These are phyloP conservation scores for Populus alba DNA, from an alignment of 345 rosid species.

Conservation along the genomic window DNA sequence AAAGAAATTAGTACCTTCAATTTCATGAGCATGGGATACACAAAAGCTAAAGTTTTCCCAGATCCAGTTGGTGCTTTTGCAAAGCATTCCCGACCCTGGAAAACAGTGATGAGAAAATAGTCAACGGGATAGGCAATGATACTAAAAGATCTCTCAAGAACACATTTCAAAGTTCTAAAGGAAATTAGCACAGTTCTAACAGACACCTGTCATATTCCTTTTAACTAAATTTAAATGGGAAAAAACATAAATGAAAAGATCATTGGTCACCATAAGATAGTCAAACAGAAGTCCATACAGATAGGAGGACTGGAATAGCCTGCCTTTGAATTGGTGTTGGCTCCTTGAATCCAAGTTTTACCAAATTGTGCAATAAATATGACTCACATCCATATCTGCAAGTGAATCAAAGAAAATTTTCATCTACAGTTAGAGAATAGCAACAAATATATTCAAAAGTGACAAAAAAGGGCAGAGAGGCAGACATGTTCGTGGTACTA, in stretches of 20 bases:
- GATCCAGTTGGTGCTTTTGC: constrained; percentile 99
- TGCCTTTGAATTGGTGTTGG: constrained; percentile 98
- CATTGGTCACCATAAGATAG: constrained; percentile 9
- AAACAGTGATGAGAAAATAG: constrained; percentile 14
- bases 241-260: not conserved
- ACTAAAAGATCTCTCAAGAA: not conserved
- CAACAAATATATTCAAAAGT: not conserved
- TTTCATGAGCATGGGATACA: constrained; percentile 88
- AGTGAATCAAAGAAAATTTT: not conserved
- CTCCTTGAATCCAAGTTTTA: constrained; percentile 82
- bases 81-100: constrained; percentile 87
- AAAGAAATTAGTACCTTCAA: constrained; percentile 58
- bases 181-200: not conserved
- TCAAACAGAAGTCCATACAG: constrained; percentile 52
- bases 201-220: not conserved
- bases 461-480: not conserved
- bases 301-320: constrained; percentile 84
- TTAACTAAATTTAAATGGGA: not conserved
- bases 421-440: not conserved
- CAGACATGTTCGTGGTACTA: too few species aligned
- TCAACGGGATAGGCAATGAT: not conserved
- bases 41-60: constrained; percentile 88
- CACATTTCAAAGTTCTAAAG: not conserved
- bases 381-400: constrained; percentile 65
- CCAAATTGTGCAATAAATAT: constrained; percentile 60